Evolutionary conservation across 2,329 filamentous ascomycete species (phyloP).

Genomic region (Clathrospora elynae): DNA sequence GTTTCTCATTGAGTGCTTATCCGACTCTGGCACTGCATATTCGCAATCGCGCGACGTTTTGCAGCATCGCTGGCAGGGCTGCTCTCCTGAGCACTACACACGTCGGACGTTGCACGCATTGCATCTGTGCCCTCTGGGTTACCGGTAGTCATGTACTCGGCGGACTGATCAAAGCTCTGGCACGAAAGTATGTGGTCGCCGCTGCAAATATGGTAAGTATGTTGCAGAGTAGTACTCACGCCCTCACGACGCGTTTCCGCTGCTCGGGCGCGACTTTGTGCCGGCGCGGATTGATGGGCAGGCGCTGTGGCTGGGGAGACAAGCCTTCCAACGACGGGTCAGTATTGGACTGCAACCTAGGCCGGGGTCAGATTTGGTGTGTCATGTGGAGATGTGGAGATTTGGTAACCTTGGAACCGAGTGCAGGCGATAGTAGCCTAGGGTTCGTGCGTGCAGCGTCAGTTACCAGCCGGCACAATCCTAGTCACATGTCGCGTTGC

Average conservation of each 20-base stretch:
- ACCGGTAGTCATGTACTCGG: conserved; percentile 1
- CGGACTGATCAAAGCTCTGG: background rate
- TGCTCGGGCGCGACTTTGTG: conserved; percentile 30
- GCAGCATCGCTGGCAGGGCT: conserved; percentile 33
- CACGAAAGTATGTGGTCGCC: no score
- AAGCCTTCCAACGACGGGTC: conserved; percentile 13
- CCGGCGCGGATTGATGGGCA: conserved; percentile 33
- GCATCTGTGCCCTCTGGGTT: conserved; percentile 24
- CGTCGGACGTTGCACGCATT: conserved; percentile 36
- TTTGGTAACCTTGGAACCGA: conserved; percentile 8
- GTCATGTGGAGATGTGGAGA: conserved; percentile 7
- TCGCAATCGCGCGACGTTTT: conserved; percentile 27
- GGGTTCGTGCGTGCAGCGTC: conserved; percentile 7
- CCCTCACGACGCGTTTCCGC: conserved; percentile 30
- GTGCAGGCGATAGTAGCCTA: no score
- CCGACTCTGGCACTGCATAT: conserved; percentile 29
- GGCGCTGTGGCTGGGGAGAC: conserved; percentile 20
- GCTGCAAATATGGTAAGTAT: background rate
- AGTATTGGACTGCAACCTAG: conserved; percentile 17
- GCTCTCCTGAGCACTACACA: conserved; percentile 33
- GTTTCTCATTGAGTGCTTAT: conserved; percentile 24
- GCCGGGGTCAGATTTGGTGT: conserved; percentile 13
- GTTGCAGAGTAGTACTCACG: conserved; percentile 23
- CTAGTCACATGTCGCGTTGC: conserved; percentile 4
- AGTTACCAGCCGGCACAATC: conserved; percentile 7